Evolutionary conservation across 495 filamentous ascomycete species (phyloP), one percentile per base, ranked within the genome.

Genomic region (Talaromyces ruber): DNA sequence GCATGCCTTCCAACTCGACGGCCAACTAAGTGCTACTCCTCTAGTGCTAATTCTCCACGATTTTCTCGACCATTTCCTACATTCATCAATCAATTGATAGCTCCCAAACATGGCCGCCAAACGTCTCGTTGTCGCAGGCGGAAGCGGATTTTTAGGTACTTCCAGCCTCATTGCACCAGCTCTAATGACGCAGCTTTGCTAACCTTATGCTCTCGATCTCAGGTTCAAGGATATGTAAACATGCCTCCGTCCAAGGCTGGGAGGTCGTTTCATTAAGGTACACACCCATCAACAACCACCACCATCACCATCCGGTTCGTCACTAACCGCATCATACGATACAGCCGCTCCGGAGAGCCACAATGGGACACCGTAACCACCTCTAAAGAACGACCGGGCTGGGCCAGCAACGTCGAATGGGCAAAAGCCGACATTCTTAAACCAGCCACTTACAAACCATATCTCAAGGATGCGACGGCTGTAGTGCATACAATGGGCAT

Each of bases 401-500:
- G 94, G 94, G 84, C 92, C 6, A 82, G 79, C 63, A 84, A 85
- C 9, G 89, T 98, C 4, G 79, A 85, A 63, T 98, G 94, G 95
- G 85, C 88, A 58, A 88, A 85, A 61, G 94, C 86, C 59, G 89
- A 98, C 75, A 86, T 97, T 64, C 81, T 98, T 58, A 82, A 87
- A 34, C 94, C 94, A 2, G 74, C 82, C 0, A 86, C 86, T 52
- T 98, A 96, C 75, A 82, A 82, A 24, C 72, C 85, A 2, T 81
- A 89, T 29, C 81, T 98, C 59, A 78, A 81, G 55, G 83, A 79
- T 32, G 90, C 93, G 51, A 86, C 89, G 69, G 91, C 86, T 30
- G 92, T 98, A 14, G 88, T 98, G 22, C 94, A 98, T 76, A 88
- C 79, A 64, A 90, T 96, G 86, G 94, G 94, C 6, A 98, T 98